A percentile compares a stretch with the other conserved stretches of the same genome.
These are phyloP conservation scores for Naganishia sp. DNA, from an alignment of 1,284 basidiomycete genomes.

Conservation along the genomic window DNA sequence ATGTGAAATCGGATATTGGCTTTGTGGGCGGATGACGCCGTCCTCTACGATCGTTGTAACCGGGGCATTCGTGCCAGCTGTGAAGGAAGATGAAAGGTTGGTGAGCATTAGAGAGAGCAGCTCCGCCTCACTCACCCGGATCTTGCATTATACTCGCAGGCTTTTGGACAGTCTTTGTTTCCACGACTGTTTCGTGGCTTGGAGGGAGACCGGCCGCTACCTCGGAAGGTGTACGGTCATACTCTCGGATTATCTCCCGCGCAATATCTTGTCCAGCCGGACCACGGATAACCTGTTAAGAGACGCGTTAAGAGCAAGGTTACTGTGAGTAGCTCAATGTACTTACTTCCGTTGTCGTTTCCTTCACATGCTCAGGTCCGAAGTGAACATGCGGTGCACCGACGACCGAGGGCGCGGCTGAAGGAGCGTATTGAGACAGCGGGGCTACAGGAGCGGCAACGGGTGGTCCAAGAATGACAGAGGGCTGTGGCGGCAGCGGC, in stretches of 20 bases:
- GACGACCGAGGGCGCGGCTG: not conserved
- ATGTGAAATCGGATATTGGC: slow-evolving; percentile 7
- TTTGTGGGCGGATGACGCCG: not conserved
- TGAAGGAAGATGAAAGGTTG: not conserved
- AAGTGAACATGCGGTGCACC: slow-evolving; percentile 28
- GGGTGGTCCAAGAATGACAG: slow-evolving; percentile 11
- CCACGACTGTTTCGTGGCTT: slow-evolving; percentile 26
- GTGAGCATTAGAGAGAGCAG: too few species aligned
- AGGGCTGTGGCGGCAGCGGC: slow-evolving; percentile 10
- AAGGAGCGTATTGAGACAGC: slow-evolving; percentile 4
- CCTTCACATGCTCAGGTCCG: slow-evolving; percentile 33
- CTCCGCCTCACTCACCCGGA: not conserved
- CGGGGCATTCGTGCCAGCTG: not conserved
- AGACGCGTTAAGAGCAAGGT: not conserved
- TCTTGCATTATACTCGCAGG: not conserved
- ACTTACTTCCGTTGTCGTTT: slow-evolving; percentile 33
- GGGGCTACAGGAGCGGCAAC: slow-evolving; percentile 5
- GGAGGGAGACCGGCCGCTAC: slow-evolving; percentile 29
- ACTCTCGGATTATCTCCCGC: slow-evolving; percentile 26
- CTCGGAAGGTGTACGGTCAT: slow-evolving; percentile 27
- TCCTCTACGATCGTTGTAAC: slow-evolving; percentile 4
- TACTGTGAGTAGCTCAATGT: too few species aligned
- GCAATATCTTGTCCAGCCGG: slow-evolving; percentile 27
- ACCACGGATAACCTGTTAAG: slow-evolving; percentile 26
- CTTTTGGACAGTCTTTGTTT: slow-evolving; percentile 22